Percentiles rank a stretch among this genome's conserved stretches.
Evolutionary conservation across 306 rosid species (phyloP).

Genomic region (Prunus mongolica): DNA sequence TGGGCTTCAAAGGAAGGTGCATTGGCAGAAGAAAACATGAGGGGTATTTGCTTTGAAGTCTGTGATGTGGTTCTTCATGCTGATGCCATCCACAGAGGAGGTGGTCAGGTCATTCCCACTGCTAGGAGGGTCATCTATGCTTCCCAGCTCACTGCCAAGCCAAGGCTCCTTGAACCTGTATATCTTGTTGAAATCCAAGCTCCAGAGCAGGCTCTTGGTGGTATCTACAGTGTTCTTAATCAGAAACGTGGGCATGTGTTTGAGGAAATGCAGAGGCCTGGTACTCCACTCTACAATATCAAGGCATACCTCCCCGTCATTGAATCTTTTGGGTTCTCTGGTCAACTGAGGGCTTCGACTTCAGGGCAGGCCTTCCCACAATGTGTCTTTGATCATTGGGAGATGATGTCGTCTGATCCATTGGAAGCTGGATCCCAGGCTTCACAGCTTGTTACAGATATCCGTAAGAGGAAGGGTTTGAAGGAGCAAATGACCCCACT

Average conservation of each 20-base stretch:
- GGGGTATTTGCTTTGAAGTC: constrained; percentile 69
- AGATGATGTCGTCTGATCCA: constrained; percentile 82
- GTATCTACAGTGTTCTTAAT: constrained; percentile 76
- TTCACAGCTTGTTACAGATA: constrained; percentile 45
- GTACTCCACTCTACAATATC: constrained; percentile 77
- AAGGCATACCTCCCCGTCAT: constrained; percentile 74
- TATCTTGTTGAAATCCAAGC: constrained; percentile 85
- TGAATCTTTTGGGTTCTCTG: constrained; percentile 77
- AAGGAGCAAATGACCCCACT: constrained; percentile 51
- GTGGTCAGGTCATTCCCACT: constrained; percentile 83
- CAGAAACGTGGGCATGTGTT: constrained; percentile 80
- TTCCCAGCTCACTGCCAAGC: constrained; percentile 68
- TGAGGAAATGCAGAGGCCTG: constrained; percentile 75
- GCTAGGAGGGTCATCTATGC: constrained; percentile 79
- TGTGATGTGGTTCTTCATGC: constrained; percentile 78
- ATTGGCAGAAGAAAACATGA: constrained; percentile 77
- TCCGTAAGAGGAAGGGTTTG: constrained; percentile 95
- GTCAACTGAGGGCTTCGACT: constrained; percentile 76
- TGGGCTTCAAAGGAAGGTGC: constrained; percentile 93
- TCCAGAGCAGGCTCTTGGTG: constrained; percentile 79
- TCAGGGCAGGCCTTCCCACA: constrained; percentile 97
- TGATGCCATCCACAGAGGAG: constrained; percentile 85
- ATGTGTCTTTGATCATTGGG: constrained; percentile 95
- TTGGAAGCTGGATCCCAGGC: constrained; percentile 77
- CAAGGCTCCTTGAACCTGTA: constrained; percentile 82